phyloP scores from a whole-genome alignment of 2,329 filamentous ascomycete genomes.

The Fusarium begoniae region DNA sequence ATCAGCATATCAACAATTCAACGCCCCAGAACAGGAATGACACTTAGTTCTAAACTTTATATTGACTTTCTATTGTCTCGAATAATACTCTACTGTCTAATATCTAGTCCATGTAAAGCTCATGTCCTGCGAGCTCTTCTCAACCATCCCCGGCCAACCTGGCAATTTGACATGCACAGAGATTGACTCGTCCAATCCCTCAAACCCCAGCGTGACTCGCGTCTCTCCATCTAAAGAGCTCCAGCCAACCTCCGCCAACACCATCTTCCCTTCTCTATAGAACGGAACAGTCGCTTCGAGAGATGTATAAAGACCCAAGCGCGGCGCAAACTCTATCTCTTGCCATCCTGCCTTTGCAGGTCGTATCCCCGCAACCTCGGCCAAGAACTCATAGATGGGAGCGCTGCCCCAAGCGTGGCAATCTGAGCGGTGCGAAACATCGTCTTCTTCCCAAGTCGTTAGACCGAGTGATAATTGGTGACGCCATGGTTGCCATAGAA shows the following conservation, averaged over 20 bases:
- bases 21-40: not conserved
- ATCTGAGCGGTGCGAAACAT: not conserved
- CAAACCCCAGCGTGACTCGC: not conserved
- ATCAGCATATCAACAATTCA: not conserved
- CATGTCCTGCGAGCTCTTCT: not conserved
- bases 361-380: not conserved
- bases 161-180: not conserved
- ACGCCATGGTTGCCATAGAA: not conserved
- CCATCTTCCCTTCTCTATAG: not conserved
- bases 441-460: not conserved
- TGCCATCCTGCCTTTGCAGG: not conserved
- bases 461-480: not conserved
- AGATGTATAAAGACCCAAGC: not conserved
- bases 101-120: not conserved
- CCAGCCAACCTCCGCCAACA: not conserved
- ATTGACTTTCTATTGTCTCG: accelerated
- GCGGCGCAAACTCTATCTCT: not conserved
- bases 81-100: not conserved
- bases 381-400: not conserved
- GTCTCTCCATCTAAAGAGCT: not conserved
- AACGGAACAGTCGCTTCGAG: not conserved
- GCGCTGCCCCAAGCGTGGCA: not conserved
- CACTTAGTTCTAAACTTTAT: accelerated
- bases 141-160: not conserved
- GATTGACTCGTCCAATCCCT: not conserved